Evolutionary conservation across 768 basidiomycete species (phyloP), one percentile per base, ranked within the genome.

Genomic region (Phanerochaete sordida): DNA sequence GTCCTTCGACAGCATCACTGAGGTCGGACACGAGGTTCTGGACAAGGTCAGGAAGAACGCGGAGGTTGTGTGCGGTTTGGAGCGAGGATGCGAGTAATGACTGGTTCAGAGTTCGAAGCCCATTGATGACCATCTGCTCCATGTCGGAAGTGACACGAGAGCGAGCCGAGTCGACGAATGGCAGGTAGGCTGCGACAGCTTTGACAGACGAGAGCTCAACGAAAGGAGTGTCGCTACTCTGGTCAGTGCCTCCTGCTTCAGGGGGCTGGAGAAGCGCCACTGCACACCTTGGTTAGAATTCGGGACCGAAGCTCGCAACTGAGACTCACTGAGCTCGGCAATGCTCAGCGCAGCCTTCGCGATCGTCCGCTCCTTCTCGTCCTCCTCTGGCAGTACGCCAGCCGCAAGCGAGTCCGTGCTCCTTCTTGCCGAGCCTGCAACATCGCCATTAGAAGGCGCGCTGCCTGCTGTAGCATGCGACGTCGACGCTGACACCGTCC

Each of bases 301-400:
- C 27, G 12, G 19, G 21, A 4, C n/a, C 13, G 6, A 13, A 3
- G 4, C 9, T 3, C 27, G 19, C 21, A 30, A 5, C 23, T 9
- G 21, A 45, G 24, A 76, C 88, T 65, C 62, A 93, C 94, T 81
- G 45, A 98, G 78, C 72, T 99, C 96, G 0, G 95, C 93, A 9
- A 98, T 86, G 39, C 86, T 95, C 66, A 98, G 76, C n/a, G 95
- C 96, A 1, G 96, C 95, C 73, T 95, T 95, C 1, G 94, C 90
- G 66, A 98, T 86, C 16, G 84, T 84, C 9, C 96, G 81, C 68
- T 97, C 95, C 71, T 86, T 87, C 64, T 93, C 90, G 28, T 92
- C 89, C 66, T 89, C 88, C 64, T 51, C 46, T 58, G 57, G 63
- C 2, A 43, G 62, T 4, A 24, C 65, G 64, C 39, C 73, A 67